Base-by-base conservation (phyloP, 2,329 filamentous ascomycete species). In the Camptophora hylomeconis region DNA sequence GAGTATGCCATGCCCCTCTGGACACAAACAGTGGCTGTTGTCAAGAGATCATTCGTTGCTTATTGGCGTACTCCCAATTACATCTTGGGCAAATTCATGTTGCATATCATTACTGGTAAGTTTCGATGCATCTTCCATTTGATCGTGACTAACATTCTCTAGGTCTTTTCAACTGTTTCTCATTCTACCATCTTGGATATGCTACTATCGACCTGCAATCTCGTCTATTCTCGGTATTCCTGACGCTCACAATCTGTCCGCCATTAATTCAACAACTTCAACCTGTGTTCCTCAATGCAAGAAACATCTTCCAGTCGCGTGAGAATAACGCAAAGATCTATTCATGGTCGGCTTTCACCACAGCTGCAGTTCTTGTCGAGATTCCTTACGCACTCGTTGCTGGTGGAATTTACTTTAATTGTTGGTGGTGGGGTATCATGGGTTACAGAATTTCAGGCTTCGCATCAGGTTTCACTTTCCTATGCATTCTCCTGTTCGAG, bases 301-400 rank as follows among this genome's bases (percentile, higher is more conserved):
- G 78, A 3, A 61, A 68, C 17, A 62, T 87, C 15, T 89, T 80
- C 54, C 58, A 77, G 48, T 71, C 67, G 2, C 67, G 81, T 4
- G 81, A 89, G 50, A 67, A 73, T 26, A 80, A 70, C n/a, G 71
- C 76, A 10, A 83, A 83, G 50, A 82, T 83, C 15, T 89, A 87
- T 53, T 75, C 70, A 2, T 84, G 80, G 79, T 53, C 68, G 9
- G 75, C 78, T 0, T 81, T 79, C 53, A 67, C 70, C 0, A 73
- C 71, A 2, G 75, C 69, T 0, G 65, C 68, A 2, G 65, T 83
- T 4, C 41, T 81, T 1, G 73, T 69, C 10, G 80, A 86, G 50
- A 60, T 84, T 0, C 80, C 80, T 0, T 82, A 80, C 40, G 65
- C 68, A 0, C 54, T 82, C 8, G 48, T 80, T 3, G 70, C 72